Evolutionary conservation across 2,329 filamentous ascomycete genomes (phyloP), one percentile per base, ranked within the genome.

Genomic region (Epichloe sibirici): DNA sequence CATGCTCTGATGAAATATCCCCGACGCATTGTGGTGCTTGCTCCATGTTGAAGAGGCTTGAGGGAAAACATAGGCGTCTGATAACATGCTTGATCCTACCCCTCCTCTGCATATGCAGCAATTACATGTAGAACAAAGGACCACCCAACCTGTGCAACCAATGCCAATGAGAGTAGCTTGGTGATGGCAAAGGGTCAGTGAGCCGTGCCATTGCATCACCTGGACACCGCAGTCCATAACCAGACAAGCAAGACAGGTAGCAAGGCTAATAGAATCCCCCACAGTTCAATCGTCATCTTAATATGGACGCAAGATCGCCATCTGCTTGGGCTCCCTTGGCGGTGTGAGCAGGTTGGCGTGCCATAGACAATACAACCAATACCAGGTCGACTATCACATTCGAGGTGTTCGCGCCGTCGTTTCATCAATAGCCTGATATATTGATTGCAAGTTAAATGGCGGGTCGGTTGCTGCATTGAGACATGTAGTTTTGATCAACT

Each of bases 381-480:
- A 1, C 74, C 77, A 0, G 77, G 77, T 0, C 75, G 69, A 21
- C 74, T 75, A 59, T 82, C 78, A 59, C 80, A 84, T 61, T 83
- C 80, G 12, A 77, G 65, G 57, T 84, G 81, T 54, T 81, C 74
- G 52, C 81, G 71, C 15, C 80, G 71, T 40, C 77, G 71, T 57
- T 76, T 74, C 77, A 83, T 83, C 5, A 83, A 63, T 0, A 81
- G 62, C 1, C 78, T 81, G 38, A 31, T 4, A 31, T 31, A 11
- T 46, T 46, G 25, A 38, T 35, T 35, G 7, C 15, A 28, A 21
- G 8, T 23, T 42, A 25, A 31, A 2, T 23, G 23, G 25, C 4
- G 12, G 35, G 17, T 35, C 17, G 6, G 12, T 8, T 13, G 17
- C 3, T 12, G 12, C 5, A 5, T 25, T 15, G 21, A 23, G 9